These are phyloP conservation scores for Solidago caesia DNA, from an alignment of 129 eudicot genomes.

Conservation along the genomic window DNA sequence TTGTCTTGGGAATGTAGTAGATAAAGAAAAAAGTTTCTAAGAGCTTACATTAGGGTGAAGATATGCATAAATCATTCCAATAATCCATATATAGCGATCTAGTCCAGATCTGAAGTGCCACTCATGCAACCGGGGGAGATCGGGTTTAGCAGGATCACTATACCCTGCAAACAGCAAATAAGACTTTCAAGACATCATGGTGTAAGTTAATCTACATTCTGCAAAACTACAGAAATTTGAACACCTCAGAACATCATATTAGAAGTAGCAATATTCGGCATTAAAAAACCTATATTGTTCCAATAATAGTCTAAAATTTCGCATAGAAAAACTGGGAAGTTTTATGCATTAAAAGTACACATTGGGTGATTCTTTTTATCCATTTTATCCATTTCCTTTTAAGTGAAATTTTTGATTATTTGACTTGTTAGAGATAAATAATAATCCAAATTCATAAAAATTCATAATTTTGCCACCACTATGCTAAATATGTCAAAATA, in stretches of 20 bases:
- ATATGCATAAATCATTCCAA: slow-evolving; percentile 94
- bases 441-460: no score
- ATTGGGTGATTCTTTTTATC: no score
- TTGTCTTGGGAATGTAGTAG: neutral
- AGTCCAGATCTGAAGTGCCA: slow-evolving; percentile 98
- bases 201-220: neutral
- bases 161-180: slow-evolving; percentile 52
- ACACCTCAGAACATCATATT: no score
- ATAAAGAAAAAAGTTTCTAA: neutral
- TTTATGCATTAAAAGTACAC: no score
- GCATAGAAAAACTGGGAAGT: no score
- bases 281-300: no score
- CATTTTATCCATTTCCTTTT: no score
- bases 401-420: no score
- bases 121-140: slow-evolving; percentile 84
- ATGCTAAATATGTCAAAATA: neutral
- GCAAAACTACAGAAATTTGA: neutral
- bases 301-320: no score
- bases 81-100: slow-evolving; percentile 93
- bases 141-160: slow-evolving; percentile 91
- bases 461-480: neutral
- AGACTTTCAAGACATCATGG: slow-evolving; percentile 23
- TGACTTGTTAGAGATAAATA: no score
- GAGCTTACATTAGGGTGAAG: slow-evolving; percentile 78
- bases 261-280: no score